Conservation (phyloP, 192 early-diverging fungal species). For the Irineochytrium annulatum region DNA sequence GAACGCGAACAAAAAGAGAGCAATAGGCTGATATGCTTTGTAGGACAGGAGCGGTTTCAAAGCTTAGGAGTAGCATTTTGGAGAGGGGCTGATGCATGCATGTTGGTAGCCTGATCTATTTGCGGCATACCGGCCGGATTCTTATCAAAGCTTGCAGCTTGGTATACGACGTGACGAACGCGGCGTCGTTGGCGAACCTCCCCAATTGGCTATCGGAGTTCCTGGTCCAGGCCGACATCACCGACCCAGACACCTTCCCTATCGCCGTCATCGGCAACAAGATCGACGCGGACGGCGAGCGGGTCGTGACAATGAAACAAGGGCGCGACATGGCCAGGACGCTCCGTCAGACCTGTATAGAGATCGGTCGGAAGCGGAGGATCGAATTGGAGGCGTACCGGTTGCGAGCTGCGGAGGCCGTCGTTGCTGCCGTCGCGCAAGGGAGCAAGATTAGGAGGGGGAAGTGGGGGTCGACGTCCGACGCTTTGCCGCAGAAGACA, state of each 20-base stretch:
- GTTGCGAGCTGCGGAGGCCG: no score
- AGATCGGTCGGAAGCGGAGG: no score
- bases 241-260: slow-evolving; percentile 36
- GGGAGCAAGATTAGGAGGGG: no score
- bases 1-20: background rate
- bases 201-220: slow-evolving; percentile 35
- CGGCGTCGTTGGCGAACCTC: slow-evolving; percentile 23
- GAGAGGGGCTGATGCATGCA: slow-evolving; percentile 43
- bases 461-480: no score
- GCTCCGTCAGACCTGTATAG: no score
- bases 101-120: slow-evolving; percentile 24
- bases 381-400: no score
- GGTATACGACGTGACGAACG: slow-evolving; percentile 46
- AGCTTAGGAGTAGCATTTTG: slow-evolving; percentile 42
- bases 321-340: slow-evolving; percentile 23
- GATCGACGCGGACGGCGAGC: slow-evolving; percentile 17
- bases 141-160: no score
- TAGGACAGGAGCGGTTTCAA: slow-evolving; percentile 44
- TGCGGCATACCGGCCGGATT: no score
- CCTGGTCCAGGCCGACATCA: slow-evolving; percentile 31
- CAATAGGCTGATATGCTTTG: background rate
- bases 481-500: no score
- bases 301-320: slow-evolving; percentile 22
- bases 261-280: slow-evolving; percentile 49
- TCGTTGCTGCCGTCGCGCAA: no score